phyloP scores from a whole-genome alignment of 129 eudicot species.

The Flaveria bidentis region DNA sequence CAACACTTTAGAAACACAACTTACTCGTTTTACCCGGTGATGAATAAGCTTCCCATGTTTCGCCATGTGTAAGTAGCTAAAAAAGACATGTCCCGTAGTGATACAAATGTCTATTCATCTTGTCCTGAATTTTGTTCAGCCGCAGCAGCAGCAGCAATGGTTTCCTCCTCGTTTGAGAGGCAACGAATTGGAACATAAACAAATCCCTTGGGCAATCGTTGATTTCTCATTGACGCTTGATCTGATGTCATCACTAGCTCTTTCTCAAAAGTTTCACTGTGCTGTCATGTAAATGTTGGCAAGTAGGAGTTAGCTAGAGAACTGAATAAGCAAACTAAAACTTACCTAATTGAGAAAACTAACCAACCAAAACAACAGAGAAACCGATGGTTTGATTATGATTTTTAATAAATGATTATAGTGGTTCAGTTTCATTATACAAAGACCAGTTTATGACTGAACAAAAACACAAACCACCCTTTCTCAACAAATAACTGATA shows the following conservation, averaged over 20 bases:
- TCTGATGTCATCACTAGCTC: slow-evolving; percentile 95
- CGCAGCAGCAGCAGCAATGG: slow-evolving; percentile 38
- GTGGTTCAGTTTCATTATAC: not conserved
- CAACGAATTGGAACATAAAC: slow-evolving; percentile 79
- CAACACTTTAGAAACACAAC: slow-evolving; percentile 35
- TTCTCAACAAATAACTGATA: not conserved
- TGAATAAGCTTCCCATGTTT: slow-evolving; percentile 14
- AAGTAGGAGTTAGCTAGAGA: not conserved
- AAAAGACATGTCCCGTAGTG: slow-evolving; percentile 11
- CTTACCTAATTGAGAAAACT: not conserved
- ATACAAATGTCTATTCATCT: slow-evolving; percentile 37
- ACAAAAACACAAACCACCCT: not conserved
- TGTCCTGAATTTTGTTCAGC: slow-evolving; percentile 46
- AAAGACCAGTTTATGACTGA: not conserved
- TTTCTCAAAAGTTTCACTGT: slow-evolving; percentile 69
- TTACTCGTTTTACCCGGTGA: slow-evolving; percentile 2
- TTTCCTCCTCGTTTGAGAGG: slow-evolving; percentile 79
- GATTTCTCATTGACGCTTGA: slow-evolving; percentile 91
- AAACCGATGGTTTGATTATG: not conserved
- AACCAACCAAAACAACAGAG: not conserved
- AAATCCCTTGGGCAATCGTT: slow-evolving; percentile 88
- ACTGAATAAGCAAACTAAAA: not conserved
- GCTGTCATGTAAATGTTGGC: slow-evolving; percentile 40
- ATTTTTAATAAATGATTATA: not conserved
- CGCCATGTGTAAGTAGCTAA: slow-evolving; percentile 19